Evolutionary conservation across 2,329 filamentous ascomycete species (phyloP), one percentile per base, ranked within the genome.

Genomic region (Pestalotiopsis sp.): DNA sequence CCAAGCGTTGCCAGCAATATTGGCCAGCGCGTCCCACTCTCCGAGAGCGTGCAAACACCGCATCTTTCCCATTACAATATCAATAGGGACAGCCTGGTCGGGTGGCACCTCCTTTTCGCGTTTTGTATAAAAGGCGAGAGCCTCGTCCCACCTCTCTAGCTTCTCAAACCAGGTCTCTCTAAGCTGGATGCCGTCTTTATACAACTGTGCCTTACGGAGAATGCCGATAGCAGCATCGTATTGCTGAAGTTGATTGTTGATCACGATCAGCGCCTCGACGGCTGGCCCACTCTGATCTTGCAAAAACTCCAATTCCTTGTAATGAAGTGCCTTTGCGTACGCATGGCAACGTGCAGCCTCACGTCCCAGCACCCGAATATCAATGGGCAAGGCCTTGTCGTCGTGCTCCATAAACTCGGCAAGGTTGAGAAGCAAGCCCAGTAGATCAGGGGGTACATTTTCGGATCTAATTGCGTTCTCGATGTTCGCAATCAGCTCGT

Each of bases 341-440:
- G 96, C 97, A 80, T 99, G 96, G 74, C 97, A 99, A 75, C 97
- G 95, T 23, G 93, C 95, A 63, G 96, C 96, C 79, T 98, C 97
- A 77, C 95, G 92, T 39, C 97, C 97, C 12, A 99, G 87, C 11
- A 96, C 94, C 63, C 96, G 88, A 72, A 99, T 98, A 77, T 99
- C 97, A 71, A 99, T 99, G 1, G 96, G 96, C 66, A 99, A 84
- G 14, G 97, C 95, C 80, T 99, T 99, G 79, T 99, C 96, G 75
- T 99, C 97, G 77, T 99, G 96, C 78, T 99, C 96, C 96, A 99
- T 99, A 80, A 99, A 99, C 78, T 99, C 96, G 25, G 96, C 96
- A 64, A 99, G 87, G 76, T 99, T 99, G 63, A 99, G 89, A 36
- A 99, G 85, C 64, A 98, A 92, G 70, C 97, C 95, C 9, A 99